Evolutionary conservation across 2,329 filamentous ascomycete genomes (phyloP).

Genomic region (Domatiomyces globalis): DNA sequence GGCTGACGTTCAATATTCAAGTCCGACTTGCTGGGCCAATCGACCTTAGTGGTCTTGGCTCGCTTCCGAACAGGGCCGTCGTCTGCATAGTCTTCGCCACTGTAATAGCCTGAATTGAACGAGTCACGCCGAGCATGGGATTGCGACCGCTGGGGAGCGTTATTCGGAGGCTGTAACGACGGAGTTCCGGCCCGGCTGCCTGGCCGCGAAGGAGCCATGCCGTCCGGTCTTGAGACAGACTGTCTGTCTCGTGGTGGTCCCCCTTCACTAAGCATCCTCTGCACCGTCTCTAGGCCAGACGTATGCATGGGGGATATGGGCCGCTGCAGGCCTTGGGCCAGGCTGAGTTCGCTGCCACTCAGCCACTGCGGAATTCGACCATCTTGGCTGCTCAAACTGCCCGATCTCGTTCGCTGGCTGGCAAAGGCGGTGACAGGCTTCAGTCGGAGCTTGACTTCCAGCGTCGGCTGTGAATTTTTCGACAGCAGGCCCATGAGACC

Average conservation of each 20-base stretch:
- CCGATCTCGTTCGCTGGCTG: slow-evolving; percentile 12
- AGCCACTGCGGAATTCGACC: slow-evolving; percentile 12
- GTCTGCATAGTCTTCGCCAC: slow-evolving; percentile 48
- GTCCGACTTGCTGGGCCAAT: slow-evolving; percentile 55
- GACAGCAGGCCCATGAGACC: slow-evolving; percentile 74
- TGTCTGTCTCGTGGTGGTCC: slow-evolving; percentile 2
- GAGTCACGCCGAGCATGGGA: slow-evolving; percentile 32
- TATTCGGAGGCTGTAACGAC: slow-evolving; percentile 4
- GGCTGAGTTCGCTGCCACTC: slow-evolving; percentile 1
- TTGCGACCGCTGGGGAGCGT: slow-evolving; percentile 6
- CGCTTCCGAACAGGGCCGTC: slow-evolving; percentile 58
- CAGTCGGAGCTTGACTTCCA: slow-evolving; percentile 85
- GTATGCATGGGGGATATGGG: slow-evolving; percentile 26
- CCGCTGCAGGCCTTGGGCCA: slow-evolving; percentile 19
- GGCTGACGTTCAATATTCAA: slow-evolving; percentile 53
- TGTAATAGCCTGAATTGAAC: slow-evolving; percentile 48
- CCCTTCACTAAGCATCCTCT: slow-evolving; percentile 29
- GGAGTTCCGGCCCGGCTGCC: slow-evolving; percentile 16
- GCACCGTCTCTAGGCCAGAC: slow-evolving; percentile 31
- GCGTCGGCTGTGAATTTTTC: slow-evolving; percentile 64
- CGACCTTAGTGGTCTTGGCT: slow-evolving; percentile 59
- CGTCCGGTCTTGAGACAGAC: slow-evolving; percentile 1
- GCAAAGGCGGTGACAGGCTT: slow-evolving; percentile 48
- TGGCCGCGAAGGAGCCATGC: slow-evolving; percentile 5
- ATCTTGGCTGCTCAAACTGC: slow-evolving; percentile 16